A percentile compares a stretch with the other conserved stretches of the same genome.
phyloP scores from a whole-genome alignment of 2,329 filamentous ascomycete genomes.

The Exophiala phaeomuriformis region DNA sequence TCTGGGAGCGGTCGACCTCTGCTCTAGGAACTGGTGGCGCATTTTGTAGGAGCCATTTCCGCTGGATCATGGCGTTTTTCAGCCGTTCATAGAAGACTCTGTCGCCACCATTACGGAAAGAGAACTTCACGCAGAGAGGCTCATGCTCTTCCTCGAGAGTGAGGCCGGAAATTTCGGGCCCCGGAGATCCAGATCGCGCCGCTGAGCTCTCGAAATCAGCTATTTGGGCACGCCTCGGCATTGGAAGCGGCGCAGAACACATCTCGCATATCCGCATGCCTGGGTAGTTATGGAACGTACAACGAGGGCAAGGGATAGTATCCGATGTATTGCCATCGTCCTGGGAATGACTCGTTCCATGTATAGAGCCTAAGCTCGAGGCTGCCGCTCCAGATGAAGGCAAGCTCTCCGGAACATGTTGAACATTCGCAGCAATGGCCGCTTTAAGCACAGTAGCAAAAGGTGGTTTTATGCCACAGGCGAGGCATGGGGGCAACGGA shows the following conservation, averaged over 20 bases:
- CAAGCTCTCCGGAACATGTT: constrained; percentile 26
- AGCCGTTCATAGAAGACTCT: constrained; percentile 84
- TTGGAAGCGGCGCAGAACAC: constrained; percentile 64
- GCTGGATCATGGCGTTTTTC: constrained; percentile 78
- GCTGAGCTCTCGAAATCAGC: constrained; percentile 36
- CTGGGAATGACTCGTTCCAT: neutral
- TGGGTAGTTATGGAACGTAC: constrained; percentile 89
- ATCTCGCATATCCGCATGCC: constrained; percentile 83
- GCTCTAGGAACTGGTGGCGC: constrained; percentile 78
- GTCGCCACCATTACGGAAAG: constrained; percentile 72
- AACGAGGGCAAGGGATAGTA: constrained; percentile 62
- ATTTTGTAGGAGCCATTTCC: constrained; percentile 89
- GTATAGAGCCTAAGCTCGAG: neutral
- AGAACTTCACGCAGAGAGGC: constrained; percentile 76
- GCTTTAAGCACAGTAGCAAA: constrained; percentile 79
- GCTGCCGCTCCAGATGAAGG: constrained; percentile 12
- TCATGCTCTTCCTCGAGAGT: constrained; percentile 50
- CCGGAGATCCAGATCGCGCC: constrained; percentile 65
- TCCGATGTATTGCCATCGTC: constrained; percentile 6
- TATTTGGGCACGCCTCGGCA: constrained; percentile 40
- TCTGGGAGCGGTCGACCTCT: constrained; percentile 30
- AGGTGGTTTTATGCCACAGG: constrained; percentile 88
- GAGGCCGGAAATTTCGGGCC: constrained; percentile 53
- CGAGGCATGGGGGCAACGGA: constrained; percentile 75
- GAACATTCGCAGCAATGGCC: constrained; percentile 65